Conservation (phyloP, 2,329 filamentous ascomycete species). For the Fusarium pseudocircinatum region DNA sequence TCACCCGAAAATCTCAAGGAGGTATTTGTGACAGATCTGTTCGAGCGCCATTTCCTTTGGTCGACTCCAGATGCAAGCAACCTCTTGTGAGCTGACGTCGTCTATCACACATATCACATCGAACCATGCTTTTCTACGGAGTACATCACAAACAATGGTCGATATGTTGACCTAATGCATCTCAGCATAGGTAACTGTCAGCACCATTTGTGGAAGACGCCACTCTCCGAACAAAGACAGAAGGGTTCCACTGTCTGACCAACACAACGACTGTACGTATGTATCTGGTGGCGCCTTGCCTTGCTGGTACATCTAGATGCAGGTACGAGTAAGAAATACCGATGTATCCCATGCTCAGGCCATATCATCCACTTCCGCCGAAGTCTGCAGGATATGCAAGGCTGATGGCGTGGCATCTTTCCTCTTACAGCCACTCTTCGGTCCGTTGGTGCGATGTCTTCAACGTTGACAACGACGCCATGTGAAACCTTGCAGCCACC, state of each 20-base stretch:
- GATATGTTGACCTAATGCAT: conserved; percentile 1
- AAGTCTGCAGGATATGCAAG: conserved; percentile 11
- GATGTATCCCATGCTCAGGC: not conserved
- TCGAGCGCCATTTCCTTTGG: conserved; percentile 4
- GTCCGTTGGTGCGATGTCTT: conserved; percentile 11
- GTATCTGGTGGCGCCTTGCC: conserved; percentile 9
- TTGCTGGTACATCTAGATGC: conserved; percentile 2
- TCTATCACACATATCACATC: conserved; percentile 21
- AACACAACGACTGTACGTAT: not conserved
- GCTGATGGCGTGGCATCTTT: conserved; percentile 23
- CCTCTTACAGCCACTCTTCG: conserved; percentile 8
- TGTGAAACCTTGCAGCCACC: conserved; percentile 1
- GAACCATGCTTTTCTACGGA: conserved; percentile 12
- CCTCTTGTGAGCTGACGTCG: conserved; percentile 4
- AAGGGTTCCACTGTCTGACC: not conserved
- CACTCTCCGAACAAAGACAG: not conserved
- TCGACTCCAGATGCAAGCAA: not conserved
- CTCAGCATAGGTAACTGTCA: not conserved
- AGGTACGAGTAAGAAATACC: conserved; percentile 5
- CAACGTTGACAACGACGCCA: not conserved
- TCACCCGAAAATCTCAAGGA: not conserved
- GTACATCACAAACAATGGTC: not conserved
- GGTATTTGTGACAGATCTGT: conserved; percentile 18
- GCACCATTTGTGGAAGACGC: not conserved
- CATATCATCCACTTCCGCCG: conserved; percentile 19